Evolutionary conservation across 2,329 filamentous ascomycete genomes (phyloP).

Genomic region (Aureobasidium sp.): DNA sequence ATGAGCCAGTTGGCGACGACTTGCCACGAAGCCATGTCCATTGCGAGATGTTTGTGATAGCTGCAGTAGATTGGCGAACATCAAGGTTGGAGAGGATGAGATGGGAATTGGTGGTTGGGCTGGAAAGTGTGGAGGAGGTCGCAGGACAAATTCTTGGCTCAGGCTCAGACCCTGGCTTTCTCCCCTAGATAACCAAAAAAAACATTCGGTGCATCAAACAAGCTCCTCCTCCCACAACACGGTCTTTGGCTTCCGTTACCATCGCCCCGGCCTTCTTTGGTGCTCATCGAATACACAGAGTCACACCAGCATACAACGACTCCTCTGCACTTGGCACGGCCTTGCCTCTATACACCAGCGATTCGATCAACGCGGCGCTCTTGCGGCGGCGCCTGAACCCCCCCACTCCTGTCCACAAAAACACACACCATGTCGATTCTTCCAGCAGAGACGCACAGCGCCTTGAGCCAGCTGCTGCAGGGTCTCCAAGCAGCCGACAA

Average conservation of each 20-base stretch:
- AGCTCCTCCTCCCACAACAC: neutral
- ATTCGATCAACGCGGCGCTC: neutral
- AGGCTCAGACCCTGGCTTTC: neutral
- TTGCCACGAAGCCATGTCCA: neutral
- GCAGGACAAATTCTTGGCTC: neutral
- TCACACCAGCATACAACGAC: neutral
- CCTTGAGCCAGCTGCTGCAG: slow-evolving; percentile 77
- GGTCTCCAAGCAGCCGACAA: slow-evolving; percentile 89
- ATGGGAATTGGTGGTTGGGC: neutral
- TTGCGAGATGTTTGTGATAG: neutral
- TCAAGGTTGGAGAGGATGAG: neutral
- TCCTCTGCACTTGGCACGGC: neutral
- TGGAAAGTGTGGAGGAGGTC: neutral
- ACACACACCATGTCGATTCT: slow-evolving; percentile 54
- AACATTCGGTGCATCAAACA: neutral
- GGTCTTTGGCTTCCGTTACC: neutral
- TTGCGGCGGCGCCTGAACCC: neutral
- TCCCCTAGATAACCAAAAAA: neutral
- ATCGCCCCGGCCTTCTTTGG: neutral
- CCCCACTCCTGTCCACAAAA: neutral
- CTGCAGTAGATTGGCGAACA: neutral
- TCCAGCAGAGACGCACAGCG: slow-evolving; percentile 70
- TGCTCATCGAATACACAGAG: neutral
- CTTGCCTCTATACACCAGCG: neutral
- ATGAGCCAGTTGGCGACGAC: neutral